phyloP scores from a whole-genome alignment of 148 eudicot genomes.

The Drosera capensis region DNA sequence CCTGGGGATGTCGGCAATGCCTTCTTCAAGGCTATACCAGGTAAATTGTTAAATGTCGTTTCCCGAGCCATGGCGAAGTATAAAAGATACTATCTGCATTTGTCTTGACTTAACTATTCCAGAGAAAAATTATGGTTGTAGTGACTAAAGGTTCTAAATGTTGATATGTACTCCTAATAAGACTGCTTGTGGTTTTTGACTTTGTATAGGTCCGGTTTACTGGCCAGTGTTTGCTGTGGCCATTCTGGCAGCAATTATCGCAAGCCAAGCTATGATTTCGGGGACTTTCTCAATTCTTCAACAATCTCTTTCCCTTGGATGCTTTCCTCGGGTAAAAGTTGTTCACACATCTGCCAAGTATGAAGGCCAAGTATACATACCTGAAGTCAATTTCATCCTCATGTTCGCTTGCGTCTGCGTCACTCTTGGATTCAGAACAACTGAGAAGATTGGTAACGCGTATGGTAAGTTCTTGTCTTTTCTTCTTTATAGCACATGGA shows the following conservation, averaged over 20 bases:
- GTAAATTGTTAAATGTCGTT: slow-evolving; percentile 8
- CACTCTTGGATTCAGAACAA: slow-evolving; percentile 18
- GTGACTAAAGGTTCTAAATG: neutral
- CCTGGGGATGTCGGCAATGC: slow-evolving; percentile 5
- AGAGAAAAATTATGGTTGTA: neutral
- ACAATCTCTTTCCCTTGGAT: slow-evolving; percentile 28
- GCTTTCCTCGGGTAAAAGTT: slow-evolving; percentile 33
- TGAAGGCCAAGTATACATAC: slow-evolving; percentile 33
- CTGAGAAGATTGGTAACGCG: slow-evolving; percentile 26
- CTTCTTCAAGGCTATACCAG: slow-evolving; percentile 17
- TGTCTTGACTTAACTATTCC: neutral
- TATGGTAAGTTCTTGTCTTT: slow-evolving; percentile 14
- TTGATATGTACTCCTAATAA: neutral
- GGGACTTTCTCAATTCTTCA: slow-evolving; percentile 32
- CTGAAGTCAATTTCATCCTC: slow-evolving; percentile 27
- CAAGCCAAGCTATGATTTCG: slow-evolving; percentile 36
- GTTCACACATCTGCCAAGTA: slow-evolving; percentile 30
- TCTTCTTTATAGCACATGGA: neutral
- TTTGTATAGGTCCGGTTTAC: slow-evolving; percentile 1
- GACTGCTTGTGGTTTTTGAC: no score
- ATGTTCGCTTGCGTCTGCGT: slow-evolving; percentile 25
- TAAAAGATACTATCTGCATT: neutral
- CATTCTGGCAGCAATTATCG: slow-evolving; percentile 24
- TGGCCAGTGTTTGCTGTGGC: slow-evolving; percentile 32
- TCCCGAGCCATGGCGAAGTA: neutral